These are phyloP conservation scores for Deakozyma indianensis DNA, from an alignment of 805 yeast species.

Conservation along the genomic window DNA sequence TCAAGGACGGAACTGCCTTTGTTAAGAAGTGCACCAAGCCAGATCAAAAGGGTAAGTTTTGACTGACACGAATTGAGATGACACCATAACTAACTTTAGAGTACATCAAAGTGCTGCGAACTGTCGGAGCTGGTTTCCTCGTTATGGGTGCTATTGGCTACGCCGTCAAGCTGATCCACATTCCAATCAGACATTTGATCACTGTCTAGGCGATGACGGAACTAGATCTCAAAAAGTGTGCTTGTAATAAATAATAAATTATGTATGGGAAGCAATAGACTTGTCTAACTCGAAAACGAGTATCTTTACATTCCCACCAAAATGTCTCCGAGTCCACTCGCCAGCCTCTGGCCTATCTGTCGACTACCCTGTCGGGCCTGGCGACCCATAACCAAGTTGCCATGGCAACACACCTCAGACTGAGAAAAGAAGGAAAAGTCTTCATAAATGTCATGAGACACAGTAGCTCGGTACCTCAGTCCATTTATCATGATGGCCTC, in stretches of 20 bases:
- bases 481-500: background rate
- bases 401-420: no score
- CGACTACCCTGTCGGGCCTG: no score
- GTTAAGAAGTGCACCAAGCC: slow-evolving; percentile 90
- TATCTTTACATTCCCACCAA: no score
- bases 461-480: background rate
- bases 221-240: no score
- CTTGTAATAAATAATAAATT: no score
- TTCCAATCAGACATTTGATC: slow-evolving; percentile 91
- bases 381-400: no score
- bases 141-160: slow-evolving; percentile 98
- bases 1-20: slow-evolving; percentile 83
- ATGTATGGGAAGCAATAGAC: no score
- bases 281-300: no score
- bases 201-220: slow-evolving; percentile 38
- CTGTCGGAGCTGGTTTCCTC: slow-evolving; percentile 91
- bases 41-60: slow-evolving; percentile 48
- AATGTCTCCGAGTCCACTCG: no score
- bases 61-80: background rate
- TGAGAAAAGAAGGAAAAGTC: background rate
- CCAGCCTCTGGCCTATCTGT: no score
- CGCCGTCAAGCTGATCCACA: slow-evolving; percentile 84
- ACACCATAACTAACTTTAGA: slow-evolving; percentile 30
- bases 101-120: slow-evolving; percentile 76
- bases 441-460: background rate